phyloP scores from a whole-genome alignment of 2,329 filamentous ascomycete genomes.

The Boeremia exigua region DNA sequence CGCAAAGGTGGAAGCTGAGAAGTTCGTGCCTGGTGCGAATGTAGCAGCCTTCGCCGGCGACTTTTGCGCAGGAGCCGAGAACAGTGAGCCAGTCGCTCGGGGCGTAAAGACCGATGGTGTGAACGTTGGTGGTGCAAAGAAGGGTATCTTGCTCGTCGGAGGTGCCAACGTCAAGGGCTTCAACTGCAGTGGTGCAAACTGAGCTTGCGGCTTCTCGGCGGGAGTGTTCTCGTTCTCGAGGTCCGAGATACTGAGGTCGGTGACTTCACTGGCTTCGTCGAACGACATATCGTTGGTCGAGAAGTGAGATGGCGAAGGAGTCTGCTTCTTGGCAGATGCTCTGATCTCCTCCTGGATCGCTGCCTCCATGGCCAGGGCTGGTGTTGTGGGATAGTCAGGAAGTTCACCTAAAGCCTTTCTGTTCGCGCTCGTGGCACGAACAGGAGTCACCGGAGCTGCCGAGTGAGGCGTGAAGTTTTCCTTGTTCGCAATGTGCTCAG shows the following conservation, averaged over 20 bases:
- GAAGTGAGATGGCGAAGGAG: slow-evolving; percentile 27
- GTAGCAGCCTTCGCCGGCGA: slow-evolving; percentile 12
- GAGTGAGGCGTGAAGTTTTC: slow-evolving; percentile 14
- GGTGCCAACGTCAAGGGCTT: slow-evolving; percentile 26
- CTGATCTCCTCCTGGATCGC: slow-evolving; percentile 35
- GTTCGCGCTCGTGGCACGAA: slow-evolving; percentile 16
- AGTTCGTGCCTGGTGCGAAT: slow-evolving; percentile 6
- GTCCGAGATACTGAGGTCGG: slow-evolving; percentile 21
- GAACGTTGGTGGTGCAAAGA: slow-evolving; percentile 15
- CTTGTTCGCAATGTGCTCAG: slow-evolving; percentile 15
- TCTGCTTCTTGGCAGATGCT: slow-evolving; percentile 36
- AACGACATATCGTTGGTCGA: slow-evolving; percentile 21
- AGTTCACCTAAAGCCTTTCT: slow-evolving; percentile 17
- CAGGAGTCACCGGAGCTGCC: slow-evolving; percentile 13
- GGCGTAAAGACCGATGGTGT: slow-evolving; percentile 15
- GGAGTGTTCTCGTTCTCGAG: slow-evolving; percentile 18
- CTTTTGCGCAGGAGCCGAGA: slow-evolving; percentile 9
- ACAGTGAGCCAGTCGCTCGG: slow-evolving; percentile 3
- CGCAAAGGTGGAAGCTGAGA: slow-evolving; percentile 20
- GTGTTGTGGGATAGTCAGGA: slow-evolving; percentile 30
- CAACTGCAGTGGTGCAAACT: slow-evolving; percentile 13
- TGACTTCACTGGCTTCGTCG: slow-evolving; percentile 22
- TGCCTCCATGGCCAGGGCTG: slow-evolving; percentile 31
- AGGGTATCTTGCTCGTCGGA: slow-evolving; percentile 17
- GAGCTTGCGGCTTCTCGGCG: slow-evolving; percentile 15